These are phyloP conservation scores for Penstemon newberryi DNA, from an alignment of 257 asterid genomes.

Conservation along the genomic window DNA sequence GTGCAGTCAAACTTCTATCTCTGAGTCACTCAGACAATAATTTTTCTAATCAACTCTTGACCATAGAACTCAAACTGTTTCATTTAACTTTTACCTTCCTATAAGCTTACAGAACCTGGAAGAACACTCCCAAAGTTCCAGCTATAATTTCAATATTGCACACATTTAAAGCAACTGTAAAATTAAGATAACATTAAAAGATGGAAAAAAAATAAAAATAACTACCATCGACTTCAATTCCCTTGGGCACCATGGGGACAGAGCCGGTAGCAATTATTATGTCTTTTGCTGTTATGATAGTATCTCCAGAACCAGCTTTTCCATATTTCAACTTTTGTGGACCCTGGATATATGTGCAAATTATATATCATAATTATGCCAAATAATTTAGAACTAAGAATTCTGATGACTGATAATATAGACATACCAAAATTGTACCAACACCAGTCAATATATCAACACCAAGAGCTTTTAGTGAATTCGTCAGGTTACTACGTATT, in stretches of 20 bases:
- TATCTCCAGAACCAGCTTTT: slow-evolving; percentile 60
- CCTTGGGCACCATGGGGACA: slow-evolving; percentile 89
- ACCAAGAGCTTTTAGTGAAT: slow-evolving; percentile 88
- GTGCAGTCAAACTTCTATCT: not conserved
- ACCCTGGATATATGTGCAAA: slow-evolving; percentile 52
- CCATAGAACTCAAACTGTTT: not conserved
- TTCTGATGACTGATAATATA: slow-evolving; percentile 12
- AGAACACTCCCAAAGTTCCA: not conserved
- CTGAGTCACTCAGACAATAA: not conserved
- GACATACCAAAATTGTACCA: slow-evolving; percentile 81
- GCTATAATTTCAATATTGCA: not conserved
- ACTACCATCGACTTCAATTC: slow-evolving; percentile 94
- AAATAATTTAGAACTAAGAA: slow-evolving; percentile 11
- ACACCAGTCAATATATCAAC: slow-evolving; percentile 91
- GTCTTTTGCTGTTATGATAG: slow-evolving; percentile 76
- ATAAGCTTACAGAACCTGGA: not conserved
- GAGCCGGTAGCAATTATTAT: slow-evolving; percentile 96
- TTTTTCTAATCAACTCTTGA: not conserved
- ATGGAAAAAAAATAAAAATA: slow-evolving; percentile 33
- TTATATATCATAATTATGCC: slow-evolving; percentile 12
- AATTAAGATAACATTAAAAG: slow-evolving; percentile 21
- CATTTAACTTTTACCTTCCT: not conserved
- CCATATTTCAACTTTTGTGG: slow-evolving; percentile 90
- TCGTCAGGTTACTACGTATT: slow-evolving; percentile 83
- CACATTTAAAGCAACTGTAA: slow-evolving; percentile 10